These are phyloP conservation scores for Metschnikowia similis DNA, from an alignment of 805 yeast species.

Conservation along the genomic window DNA sequence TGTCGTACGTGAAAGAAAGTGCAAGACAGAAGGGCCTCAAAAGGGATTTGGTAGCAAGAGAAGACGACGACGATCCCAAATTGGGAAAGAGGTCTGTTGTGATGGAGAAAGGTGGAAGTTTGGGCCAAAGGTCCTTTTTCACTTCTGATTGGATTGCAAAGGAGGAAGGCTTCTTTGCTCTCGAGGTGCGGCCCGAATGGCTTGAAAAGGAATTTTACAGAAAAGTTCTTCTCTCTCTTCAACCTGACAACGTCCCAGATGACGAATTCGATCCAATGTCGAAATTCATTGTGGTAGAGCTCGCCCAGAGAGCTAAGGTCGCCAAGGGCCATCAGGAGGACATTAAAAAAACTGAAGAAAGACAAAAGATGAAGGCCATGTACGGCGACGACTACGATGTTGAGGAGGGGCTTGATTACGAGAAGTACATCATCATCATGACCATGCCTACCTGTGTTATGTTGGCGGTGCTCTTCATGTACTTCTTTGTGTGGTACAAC, in stretches of 20 bases:
- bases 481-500: slow-evolving; percentile 56
- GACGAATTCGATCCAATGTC: slow-evolving; percentile 59
- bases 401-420: slow-evolving; percentile 49
- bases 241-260: slow-evolving; percentile 62
- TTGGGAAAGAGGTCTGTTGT: slow-evolving; percentile 28
- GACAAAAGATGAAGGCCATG: slow-evolving; percentile 21
- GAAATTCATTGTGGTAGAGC: slow-evolving; percentile 40
- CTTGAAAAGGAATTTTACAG: slow-evolving; percentile 47
- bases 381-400: slow-evolving; percentile 33
- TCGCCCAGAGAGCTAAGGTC: slow-evolving; percentile 52
- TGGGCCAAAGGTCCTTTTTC: slow-evolving; percentile 47
- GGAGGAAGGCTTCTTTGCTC: slow-evolving; percentile 58
- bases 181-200: slow-evolving; percentile 64
- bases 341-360: slow-evolving; percentile 35
- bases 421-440: slow-evolving; percentile 60
- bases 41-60: slow-evolving; percentile 25
- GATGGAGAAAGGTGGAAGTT: slow-evolving; percentile 36
- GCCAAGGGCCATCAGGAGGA: slow-evolving; percentile 45
- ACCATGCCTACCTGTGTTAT: slow-evolving; percentile 65
- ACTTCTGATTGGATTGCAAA: slow-evolving; percentile 67
- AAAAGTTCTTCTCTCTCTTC: slow-evolving; percentile 63
- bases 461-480: slow-evolving; percentile 58
- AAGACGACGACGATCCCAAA: slow-evolving; percentile 8
- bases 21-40: slow-evolving; percentile 53
- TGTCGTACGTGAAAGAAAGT: slow-evolving; percentile 59